These are phyloP conservation scores for Pseudodiploospora longispora DNA, from an alignment of 2,329 filamentous ascomycete species.

Conservation along the genomic window DNA sequence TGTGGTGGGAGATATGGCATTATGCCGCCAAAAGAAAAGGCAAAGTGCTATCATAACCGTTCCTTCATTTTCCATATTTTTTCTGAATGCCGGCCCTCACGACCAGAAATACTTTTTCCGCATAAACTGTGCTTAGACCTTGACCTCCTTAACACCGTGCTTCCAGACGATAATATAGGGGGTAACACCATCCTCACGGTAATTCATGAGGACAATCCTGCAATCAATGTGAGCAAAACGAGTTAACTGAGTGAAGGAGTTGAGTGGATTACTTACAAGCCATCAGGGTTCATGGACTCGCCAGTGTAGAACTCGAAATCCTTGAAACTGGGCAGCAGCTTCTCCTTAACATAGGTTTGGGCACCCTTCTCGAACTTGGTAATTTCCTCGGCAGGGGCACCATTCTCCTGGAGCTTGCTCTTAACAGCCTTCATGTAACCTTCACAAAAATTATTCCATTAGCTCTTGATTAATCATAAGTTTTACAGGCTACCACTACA, in stretches of 20 bases:
- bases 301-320: constrained; percentile 93
- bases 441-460: constrained; percentile 21
- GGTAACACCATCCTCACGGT: constrained; percentile 90
- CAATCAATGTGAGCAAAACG: constrained; percentile 6
- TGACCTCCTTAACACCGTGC: constrained; percentile 80
- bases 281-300: constrained; percentile 86
- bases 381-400: constrained; percentile 57
- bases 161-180: constrained; percentile 92
- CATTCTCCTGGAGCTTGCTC: constrained; percentile 54
- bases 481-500: neutral
- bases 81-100: constrained; percentile 7
- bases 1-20: constrained; percentile 9
- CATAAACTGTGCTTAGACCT: constrained; percentile 60
- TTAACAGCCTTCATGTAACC: constrained; percentile 92
- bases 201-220: constrained; percentile 88
- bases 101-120: constrained; percentile 3
- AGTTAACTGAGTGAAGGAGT: neutral
- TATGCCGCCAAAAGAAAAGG: constrained; percentile 7
- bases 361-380: constrained; percentile 75
- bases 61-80: neutral
- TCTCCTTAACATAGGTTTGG: constrained; percentile 68
- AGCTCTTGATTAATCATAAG: neutral
- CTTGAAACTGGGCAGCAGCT: constrained; percentile 77
- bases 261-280: constrained; percentile 60
- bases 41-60: constrained; percentile 1